phyloP scores from a whole-genome alignment of 345 rosid species.

The Physaria fendleri region DNA sequence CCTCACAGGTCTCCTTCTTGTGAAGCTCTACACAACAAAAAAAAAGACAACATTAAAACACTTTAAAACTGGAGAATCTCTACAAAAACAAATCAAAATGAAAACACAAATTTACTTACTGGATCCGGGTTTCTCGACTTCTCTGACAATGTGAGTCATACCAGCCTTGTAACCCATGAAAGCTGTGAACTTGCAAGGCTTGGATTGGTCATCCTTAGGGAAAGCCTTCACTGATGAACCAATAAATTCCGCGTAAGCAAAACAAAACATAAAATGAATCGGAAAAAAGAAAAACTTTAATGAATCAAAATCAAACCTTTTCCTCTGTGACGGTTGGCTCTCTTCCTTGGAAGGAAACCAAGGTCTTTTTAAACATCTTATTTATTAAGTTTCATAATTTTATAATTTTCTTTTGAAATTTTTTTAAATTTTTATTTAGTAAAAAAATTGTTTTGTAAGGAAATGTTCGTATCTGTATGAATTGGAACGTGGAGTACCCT shows the following conservation, averaged over 20 bases:
- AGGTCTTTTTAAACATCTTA: too few species aligned
- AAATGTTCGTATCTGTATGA: too few species aligned
- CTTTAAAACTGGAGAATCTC: not conserved
- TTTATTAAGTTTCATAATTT: too few species aligned
- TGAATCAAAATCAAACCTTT: slow-evolving; percentile 34
- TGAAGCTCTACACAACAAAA: slow-evolving; percentile 52
- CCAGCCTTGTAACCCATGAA: slow-evolving; percentile 92
- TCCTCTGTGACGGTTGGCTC: slow-evolving; percentile 84
- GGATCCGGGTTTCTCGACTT: slow-evolving; percentile 86
- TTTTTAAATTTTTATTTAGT: too few species aligned
- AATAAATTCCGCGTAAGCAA: not conserved
- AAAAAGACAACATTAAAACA: not conserved
- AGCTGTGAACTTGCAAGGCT: slow-evolving; percentile 80
- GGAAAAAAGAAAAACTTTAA: not conserved
- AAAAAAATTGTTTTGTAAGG: too few species aligned
- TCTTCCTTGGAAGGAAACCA: slow-evolving; percentile 87
- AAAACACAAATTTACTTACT: slow-evolving; percentile 36
- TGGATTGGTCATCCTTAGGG: slow-evolving; percentile 72
- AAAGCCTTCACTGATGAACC: slow-evolving; percentile 71
- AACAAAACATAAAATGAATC: not conserved
- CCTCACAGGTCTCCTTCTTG: slow-evolving; percentile 92
- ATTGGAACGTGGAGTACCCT: too few species aligned
- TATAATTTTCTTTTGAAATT: too few species aligned
- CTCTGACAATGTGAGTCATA: slow-evolving; percentile 89
- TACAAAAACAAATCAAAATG: not conserved